Percentiles rank a stretch among this genome's conserved stretches.
Evolutionary conservation across 2,329 filamentous ascomycete species (phyloP).

Genomic region (Ceratocystis destructans): DNA sequence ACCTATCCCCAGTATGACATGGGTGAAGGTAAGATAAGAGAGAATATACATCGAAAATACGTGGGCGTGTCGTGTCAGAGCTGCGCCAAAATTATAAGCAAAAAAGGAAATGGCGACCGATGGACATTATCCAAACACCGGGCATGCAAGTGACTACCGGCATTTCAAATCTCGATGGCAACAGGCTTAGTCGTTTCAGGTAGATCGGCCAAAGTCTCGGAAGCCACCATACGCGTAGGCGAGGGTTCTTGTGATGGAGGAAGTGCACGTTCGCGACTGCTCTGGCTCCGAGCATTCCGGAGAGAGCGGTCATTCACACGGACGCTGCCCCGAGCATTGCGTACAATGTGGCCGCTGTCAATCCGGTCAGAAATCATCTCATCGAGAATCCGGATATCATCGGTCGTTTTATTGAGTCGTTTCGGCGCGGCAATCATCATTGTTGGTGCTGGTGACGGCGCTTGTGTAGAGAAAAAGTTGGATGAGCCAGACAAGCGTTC

Average conservation of each 20-base stretch:
- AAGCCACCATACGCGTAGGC: slow-evolving; percentile 3
- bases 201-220: neutral
- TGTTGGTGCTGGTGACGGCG: slow-evolving; percentile 23
- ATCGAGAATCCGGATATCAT: slow-evolving; percentile 91
- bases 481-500: slow-evolving; percentile 27
- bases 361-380: slow-evolving; percentile 91
- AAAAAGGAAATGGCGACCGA: neutral
- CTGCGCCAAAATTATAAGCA: neutral
- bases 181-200: slow-evolving; percentile 7
- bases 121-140: neutral
- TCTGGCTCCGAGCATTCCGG: slow-evolving; percentile 14
- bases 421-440: slow-evolving; percentile 23
- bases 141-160: neutral
- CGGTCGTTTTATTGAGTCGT: slow-evolving; percentile 56
- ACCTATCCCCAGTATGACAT: neutral
- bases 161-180: slow-evolving; percentile 11
- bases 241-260: slow-evolving; percentile 15
- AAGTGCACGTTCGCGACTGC: slow-evolving; percentile 13
- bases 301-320: slow-evolving; percentile 26
- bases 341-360: slow-evolving; percentile 57
- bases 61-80: neutral
- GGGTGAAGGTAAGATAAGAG: neutral
- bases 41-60: slow-evolving; percentile 12
- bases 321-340: slow-evolving; percentile 53
- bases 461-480: slow-evolving; percentile 23